These are phyloP conservation scores for Penicillium turbatum DNA, from an alignment of 495 filamentous ascomycete genomes.

Conservation along the genomic window DNA sequence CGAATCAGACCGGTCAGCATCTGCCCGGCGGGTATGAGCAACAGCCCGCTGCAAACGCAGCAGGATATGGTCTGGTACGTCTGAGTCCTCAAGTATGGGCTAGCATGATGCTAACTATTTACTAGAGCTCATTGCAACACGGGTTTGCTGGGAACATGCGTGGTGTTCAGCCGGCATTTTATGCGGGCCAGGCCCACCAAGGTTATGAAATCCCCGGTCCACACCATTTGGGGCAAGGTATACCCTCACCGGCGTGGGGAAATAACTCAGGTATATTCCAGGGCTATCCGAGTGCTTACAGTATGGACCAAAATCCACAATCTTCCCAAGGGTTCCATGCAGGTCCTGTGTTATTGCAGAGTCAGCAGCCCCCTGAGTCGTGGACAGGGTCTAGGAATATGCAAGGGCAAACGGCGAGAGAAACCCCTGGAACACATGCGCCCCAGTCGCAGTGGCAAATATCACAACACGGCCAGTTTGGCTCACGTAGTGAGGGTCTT, in stretches of 20 bases:
- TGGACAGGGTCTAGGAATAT: neutral
- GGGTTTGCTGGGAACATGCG: neutral
- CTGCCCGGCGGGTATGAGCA: slow-evolving; percentile 8
- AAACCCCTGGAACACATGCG: slow-evolving; percentile 48
- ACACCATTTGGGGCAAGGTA: neutral
- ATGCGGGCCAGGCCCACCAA: neutral
- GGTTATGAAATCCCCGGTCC: neutral
- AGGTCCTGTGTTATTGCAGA: neutral
- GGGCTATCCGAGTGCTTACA: neutral
- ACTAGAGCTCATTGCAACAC: neutral
- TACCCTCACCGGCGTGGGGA: neutral
- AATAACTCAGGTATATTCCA: neutral
- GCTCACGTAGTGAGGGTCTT: neutral
- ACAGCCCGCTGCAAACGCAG: neutral
- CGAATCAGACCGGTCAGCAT: slow-evolving; percentile 14
- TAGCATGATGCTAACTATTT: neutral
- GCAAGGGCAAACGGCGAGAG: neutral
- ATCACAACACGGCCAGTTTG: neutral
- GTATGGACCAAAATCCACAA: neutral
- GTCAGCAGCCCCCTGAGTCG: neutral
- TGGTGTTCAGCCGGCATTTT: neutral
- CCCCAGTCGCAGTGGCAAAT: slow-evolving; percentile 29
- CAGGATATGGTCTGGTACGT: slow-evolving; percentile 15
- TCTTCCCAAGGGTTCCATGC: neutral
- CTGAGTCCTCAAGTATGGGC: neutral